Base-by-base conservation (phyloP, 2,329 filamentous ascomycete genomes). In the Didymella exigua region DNA sequence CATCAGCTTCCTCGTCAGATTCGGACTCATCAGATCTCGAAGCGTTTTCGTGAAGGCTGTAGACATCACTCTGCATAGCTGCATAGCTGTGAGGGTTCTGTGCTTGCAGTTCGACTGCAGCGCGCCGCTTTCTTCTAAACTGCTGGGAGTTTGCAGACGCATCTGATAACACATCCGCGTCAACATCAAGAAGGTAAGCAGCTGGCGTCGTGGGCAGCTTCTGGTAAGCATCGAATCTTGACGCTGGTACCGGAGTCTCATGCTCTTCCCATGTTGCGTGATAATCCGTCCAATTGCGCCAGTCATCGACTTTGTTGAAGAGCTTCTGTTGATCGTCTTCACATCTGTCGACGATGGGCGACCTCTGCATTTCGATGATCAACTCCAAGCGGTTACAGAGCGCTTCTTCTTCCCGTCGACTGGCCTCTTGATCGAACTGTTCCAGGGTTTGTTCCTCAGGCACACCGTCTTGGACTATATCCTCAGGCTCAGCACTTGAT, bases 241-340 rank as follows among this genome's bases (percentile, higher is more conserved):
- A 44, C 7, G 19, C 21, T 3, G 61, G 54, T 2, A 72, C 57
- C 16, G 65, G 63, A 4, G 37, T 58, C 0, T 44, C 43, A 33
- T 60, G 54, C n/a, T 63, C 63, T 61, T 85, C 82, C 83, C 83
- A 85, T 27, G 79, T 75, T 16, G 77, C 74, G 40, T 73, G 76
- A 46, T 81, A 83, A 2, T 80, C 64, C 1, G 76, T 72, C 44
- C 70, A 73, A 23, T 74, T 73, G 45, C 80, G 76, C 83, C 83
- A 85, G 44, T 79, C 71, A n/a, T 72, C 63, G 9, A 76, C 49
- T 10, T 79, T 75, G 40, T 59, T 75, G 61, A 49, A 60, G 62
- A 48, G 61, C 61, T 65, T 71, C 75, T 62, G 60, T 9, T 16
- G 24, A 3, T 21, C 31, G 24, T 42, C 27, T 9, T 56, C 42